These are phyloP conservation scores for Graphiopsis chlorocephala DNA, from an alignment of 2,329 filamentous ascomycete genomes.

Conservation along the genomic window DNA sequence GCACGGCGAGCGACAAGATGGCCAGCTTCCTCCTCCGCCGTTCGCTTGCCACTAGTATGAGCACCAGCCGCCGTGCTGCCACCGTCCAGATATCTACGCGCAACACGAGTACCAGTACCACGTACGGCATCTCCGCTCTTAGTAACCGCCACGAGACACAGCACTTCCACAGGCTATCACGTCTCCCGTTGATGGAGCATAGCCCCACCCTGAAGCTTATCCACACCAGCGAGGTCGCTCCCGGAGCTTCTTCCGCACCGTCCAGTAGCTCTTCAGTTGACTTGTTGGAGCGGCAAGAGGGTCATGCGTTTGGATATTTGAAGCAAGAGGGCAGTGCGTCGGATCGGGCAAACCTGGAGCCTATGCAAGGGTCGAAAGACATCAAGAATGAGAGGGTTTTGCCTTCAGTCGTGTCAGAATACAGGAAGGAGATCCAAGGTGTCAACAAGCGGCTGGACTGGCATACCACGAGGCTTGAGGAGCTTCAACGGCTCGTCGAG, in stretches of 20 bases:
- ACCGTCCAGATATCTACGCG: not conserved
- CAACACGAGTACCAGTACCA: slow-evolving; percentile 19
- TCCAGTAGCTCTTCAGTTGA: not conserved
- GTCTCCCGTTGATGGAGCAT: slow-evolving; percentile 30
- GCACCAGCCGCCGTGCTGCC: not conserved
- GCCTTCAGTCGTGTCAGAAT: not conserved
- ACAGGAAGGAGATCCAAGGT: not conserved
- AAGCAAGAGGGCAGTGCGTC: not conserved
- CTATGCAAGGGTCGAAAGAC: not conserved
- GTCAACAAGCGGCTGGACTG: not conserved
- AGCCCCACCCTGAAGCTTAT: slow-evolving; percentile 32
- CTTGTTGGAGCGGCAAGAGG: not conserved
- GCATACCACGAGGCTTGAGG: not conserved
- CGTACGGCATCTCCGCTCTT: slow-evolving; percentile 30
- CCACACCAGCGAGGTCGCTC: slow-evolving; percentile 29
- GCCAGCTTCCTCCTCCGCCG: not conserved
- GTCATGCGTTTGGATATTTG: not conserved
- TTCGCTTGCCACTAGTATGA: not conserved
- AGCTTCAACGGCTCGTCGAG: not conserved
- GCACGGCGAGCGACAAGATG: not conserved
- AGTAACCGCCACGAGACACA: slow-evolving; percentile 33
- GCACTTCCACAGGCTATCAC: slow-evolving; percentile 32
- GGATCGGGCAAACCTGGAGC: not conserved
- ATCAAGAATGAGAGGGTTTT: not conserved
- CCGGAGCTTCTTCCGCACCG: not conserved